A percentile compares a stretch with the other conserved stretches of the same genome.
Conservation (phyloP, 2,329 filamentous ascomycete genomes). For the Dactylellina haptotyla region DNA sequence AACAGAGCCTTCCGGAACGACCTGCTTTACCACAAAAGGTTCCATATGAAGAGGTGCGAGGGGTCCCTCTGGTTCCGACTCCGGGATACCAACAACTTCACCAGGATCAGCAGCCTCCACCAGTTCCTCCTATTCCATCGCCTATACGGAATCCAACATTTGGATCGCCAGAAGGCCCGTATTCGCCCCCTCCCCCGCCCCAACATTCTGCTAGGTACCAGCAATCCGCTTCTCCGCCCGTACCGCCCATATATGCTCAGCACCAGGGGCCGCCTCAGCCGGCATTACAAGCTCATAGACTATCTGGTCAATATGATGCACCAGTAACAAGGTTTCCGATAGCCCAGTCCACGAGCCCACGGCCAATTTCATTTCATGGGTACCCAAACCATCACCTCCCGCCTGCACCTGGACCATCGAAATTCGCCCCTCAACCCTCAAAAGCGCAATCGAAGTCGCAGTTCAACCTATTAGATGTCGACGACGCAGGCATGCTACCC, state of each 20-base stretch:
- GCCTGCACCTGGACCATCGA: slow-evolving; percentile 39
- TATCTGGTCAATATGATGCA: slow-evolving; percentile 36
- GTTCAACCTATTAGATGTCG: slow-evolving; percentile 66
- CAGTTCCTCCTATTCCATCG: slow-evolving; percentile 58
- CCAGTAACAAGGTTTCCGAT: slow-evolving; percentile 16
- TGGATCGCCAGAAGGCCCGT: slow-evolving; percentile 56
- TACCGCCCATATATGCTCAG: slow-evolving; percentile 53
- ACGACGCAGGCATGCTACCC: slow-evolving; percentile 29
- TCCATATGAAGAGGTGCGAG: slow-evolving; percentile 8
- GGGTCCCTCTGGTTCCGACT: slow-evolving; percentile 25
- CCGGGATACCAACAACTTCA: slow-evolving; percentile 50
- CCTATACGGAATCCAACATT: slow-evolving; percentile 27
- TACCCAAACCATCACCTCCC: slow-evolving; percentile 55
- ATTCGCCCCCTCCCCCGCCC: slow-evolving; percentile 59
- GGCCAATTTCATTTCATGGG: slow-evolving; percentile 58
- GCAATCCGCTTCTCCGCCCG: slow-evolving; percentile 46
- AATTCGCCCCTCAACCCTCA: slow-evolving; percentile 63
- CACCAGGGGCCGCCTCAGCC: slow-evolving; percentile 59
- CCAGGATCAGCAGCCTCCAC: slow-evolving; percentile 56
- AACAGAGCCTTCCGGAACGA: slow-evolving; percentile 32
- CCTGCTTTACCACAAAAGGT: slow-evolving; percentile 44
- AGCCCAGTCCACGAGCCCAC: slow-evolving; percentile 24
- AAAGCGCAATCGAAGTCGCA: slow-evolving; percentile 62
- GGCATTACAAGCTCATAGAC: slow-evolving; percentile 20
- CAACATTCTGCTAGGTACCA: slow-evolving; percentile 52